phyloP scores from a whole-genome alignment of 768 basidiomycete genomes.

The Boletus coccyginus region DNA sequence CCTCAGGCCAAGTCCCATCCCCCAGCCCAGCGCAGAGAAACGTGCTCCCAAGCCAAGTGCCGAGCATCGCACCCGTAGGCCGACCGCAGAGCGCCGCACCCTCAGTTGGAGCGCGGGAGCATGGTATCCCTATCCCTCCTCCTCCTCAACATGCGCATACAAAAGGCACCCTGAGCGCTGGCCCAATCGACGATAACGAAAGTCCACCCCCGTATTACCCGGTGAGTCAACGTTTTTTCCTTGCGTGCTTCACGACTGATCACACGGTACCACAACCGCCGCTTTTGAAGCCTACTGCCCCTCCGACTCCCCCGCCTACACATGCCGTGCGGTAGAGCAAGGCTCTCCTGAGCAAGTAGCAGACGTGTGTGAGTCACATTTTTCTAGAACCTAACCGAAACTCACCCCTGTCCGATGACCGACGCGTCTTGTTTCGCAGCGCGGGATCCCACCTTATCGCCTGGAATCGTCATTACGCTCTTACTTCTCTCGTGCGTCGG shows the following conservation, averaged over 20 bases:
- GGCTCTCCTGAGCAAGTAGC: neutral
- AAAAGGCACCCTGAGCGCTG: neutral
- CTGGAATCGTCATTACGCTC: neutral
- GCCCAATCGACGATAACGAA: neutral
- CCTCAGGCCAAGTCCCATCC: neutral
- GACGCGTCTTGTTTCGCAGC: neutral
- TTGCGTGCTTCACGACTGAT: neutral
- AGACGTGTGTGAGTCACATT: neutral
- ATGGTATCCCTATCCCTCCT: neutral
- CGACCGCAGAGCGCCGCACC: neutral
- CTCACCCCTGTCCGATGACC: neutral
- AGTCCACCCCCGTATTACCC: slow-evolving; percentile 26
- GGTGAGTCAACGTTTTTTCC: slow-evolving; percentile 13
- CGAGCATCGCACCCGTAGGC: neutral
- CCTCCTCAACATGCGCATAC: slow-evolving; percentile 4
- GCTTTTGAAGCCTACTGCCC: slow-evolving; percentile 2
- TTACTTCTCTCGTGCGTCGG: neutral
- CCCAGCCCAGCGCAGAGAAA: neutral
- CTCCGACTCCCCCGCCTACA: slow-evolving; percentile 1
- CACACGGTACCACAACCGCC: neutral
- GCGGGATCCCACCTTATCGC: slow-evolving; percentile 12
- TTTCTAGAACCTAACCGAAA: slow-evolving; percentile 1
- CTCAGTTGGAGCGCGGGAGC: neutral
- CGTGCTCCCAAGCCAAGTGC: neutral
- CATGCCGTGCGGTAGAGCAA: slow-evolving; percentile 2